A percentile compares a stretch with the other conserved stretches of the same genome.
These are phyloP conservation scores for Phytophthora parvispora DNA, from an alignment of 352 stramenopile genomes.

Conservation along the genomic window DNA sequence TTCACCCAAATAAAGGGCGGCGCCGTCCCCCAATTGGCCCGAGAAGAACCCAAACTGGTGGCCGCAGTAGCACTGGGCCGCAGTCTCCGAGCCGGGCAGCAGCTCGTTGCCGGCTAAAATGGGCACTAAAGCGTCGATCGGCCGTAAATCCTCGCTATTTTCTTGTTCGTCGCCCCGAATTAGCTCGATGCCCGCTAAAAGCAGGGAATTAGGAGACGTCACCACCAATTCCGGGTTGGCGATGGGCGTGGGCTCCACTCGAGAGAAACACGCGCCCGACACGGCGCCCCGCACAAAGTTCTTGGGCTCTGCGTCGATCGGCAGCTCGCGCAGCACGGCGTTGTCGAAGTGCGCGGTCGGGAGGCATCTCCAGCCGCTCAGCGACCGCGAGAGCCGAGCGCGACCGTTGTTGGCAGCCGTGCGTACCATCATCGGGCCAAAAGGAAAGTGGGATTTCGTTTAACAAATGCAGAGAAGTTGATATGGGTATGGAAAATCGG, in stretches of 20 bases:
- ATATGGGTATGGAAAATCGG: not conserved
- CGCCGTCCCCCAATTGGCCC: slow-evolving; percentile 92
- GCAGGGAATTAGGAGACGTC: slow-evolving; percentile 55
- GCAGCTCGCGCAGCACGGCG: slow-evolving; percentile 67
- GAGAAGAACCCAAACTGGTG: slow-evolving; percentile 95
- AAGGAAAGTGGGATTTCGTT: not conserved
- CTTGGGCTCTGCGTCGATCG: slow-evolving; percentile 60
- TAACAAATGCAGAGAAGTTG: not conserved
- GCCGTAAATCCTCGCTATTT: slow-evolving; percentile 32
- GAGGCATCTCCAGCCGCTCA: slow-evolving; percentile 58
- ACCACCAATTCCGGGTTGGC: slow-evolving; percentile 69
- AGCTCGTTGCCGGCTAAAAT: slow-evolving; percentile 82
- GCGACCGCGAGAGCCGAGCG: slow-evolving; percentile 16
- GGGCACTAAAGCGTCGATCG: slow-evolving; percentile 56
- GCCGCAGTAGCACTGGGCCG: slow-evolving; percentile 93
- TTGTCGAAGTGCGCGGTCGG: slow-evolving; percentile 63
- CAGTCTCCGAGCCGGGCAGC: slow-evolving; percentile 77
- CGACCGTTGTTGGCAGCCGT: slow-evolving; percentile 8
- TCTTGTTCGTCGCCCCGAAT: not conserved
- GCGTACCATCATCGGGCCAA: slow-evolving; percentile 17
- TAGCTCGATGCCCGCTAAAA: slow-evolving; percentile 70
- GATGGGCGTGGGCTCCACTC: slow-evolving; percentile 69
- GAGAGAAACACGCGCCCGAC: slow-evolving; percentile 69
- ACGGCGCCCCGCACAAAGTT: slow-evolving; percentile 67
- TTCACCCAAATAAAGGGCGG: slow-evolving; percentile 92